These are phyloP conservation scores for Apiotrichum siamense DNA, from an alignment of 1,284 basidiomycete genomes.

Conservation along the genomic window DNA sequence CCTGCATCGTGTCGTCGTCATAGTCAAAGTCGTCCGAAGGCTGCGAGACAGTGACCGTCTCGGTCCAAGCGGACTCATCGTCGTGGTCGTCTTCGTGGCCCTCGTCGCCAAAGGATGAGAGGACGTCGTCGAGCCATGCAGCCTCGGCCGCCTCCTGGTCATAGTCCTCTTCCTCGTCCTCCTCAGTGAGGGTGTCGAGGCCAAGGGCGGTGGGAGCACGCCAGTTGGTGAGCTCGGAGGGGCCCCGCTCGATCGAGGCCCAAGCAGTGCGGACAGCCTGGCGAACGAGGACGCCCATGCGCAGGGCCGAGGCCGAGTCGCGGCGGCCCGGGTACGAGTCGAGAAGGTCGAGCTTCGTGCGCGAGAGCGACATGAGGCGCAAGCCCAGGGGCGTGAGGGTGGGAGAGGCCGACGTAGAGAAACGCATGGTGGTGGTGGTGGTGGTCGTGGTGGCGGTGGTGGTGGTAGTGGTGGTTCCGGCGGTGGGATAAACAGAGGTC, in stretches of 20 bases:
- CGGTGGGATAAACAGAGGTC: background rate
- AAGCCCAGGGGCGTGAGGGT: constrained; percentile 39
- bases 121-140: constrained; percentile 39
- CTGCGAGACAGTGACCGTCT: constrained; percentile 20
- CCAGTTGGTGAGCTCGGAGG: constrained; percentile 35
- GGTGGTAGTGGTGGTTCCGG: background rate
- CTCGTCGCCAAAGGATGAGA: constrained; percentile 29
- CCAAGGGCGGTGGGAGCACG: constrained; percentile 28
- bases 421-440: constrained; percentile 29
- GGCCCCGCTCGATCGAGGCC: constrained; percentile 31
- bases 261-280: constrained; percentile 39
- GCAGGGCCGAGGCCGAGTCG: constrained; percentile 25
- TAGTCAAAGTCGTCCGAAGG: constrained; percentile 19
- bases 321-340: constrained; percentile 24
- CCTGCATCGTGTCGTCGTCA: constrained; percentile 20
- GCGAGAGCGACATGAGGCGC: constrained; percentile 37
- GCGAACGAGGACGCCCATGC: constrained; percentile 34
- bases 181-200: constrained; percentile 37
- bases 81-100: constrained; percentile 25
- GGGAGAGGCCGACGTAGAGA: constrained; percentile 27
- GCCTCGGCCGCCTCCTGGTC: constrained; percentile 20
- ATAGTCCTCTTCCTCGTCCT: constrained; percentile 30
- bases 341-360: constrained; percentile 33
- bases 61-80: constrained; percentile 21
- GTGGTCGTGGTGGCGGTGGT: background rate